A percentile compares a stretch with the other conserved stretches of the same genome.
phyloP scores from a whole-genome alignment of 2,329 filamentous ascomycete genomes.

The Phaeosphaeriaceae sp. region DNA sequence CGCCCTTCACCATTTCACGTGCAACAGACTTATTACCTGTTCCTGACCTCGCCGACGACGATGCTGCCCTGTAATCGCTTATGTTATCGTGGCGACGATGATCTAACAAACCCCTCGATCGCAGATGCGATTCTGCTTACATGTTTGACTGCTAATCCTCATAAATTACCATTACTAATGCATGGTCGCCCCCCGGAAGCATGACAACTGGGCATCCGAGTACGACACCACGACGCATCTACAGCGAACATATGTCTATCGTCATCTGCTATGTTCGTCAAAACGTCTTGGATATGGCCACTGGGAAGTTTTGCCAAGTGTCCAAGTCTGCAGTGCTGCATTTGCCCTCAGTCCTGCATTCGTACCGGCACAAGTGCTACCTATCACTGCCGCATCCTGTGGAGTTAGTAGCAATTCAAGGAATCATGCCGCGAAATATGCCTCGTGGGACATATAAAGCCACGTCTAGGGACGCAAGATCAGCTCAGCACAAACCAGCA shows the following conservation, averaged over 20 bases:
- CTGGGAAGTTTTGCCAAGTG: background rate
- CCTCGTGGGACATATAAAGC: background rate
- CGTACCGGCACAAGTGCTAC: background rate
- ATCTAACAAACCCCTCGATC: background rate
- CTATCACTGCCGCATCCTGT: background rate
- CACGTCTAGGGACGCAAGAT: background rate
- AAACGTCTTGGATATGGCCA: background rate
- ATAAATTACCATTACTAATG: conserved; percentile 17
- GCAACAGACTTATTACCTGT: background rate
- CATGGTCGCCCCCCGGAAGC: conserved; percentile 8
- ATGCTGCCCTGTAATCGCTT: background rate
- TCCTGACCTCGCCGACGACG: background rate
- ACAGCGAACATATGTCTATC: background rate
- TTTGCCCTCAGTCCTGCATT: background rate
- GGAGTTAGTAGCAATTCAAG: background rate
- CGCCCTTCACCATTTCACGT: background rate
- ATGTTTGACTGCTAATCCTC: background rate
- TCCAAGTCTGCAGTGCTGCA: background rate
- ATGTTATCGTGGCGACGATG: background rate
- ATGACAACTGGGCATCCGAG: background rate
- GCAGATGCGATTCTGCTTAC: conserved; percentile 9
- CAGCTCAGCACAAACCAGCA: background rate
- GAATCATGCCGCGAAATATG: background rate
- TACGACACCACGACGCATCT: background rate
- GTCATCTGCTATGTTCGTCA: background rate